Evolutionary conservation across 805 yeast species (phyloP), one percentile per base, ranked within the genome.

Genomic region (Suhomyces tanzawaensis): DNA sequence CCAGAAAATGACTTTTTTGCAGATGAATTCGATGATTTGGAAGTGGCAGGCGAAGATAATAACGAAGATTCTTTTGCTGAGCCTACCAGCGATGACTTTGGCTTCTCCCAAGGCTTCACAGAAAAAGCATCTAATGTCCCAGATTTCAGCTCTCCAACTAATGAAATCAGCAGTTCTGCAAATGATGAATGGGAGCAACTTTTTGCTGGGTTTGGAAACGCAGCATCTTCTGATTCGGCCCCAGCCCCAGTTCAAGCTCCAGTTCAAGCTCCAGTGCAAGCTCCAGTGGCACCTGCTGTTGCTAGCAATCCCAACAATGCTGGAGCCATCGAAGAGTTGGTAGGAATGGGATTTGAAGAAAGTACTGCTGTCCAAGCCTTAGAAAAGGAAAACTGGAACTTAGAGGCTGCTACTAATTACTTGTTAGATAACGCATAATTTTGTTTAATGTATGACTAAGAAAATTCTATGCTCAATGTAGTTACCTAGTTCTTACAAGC

Each of bases 171-270:
- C 7, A 39, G 44, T 4, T 40, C 51, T 12, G 42, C 64, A 21
- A 74, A 71, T 37, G 95, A 87, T 52, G 97, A 89, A 58, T 89
- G 97, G 97, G 96, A 89, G 53, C 90, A 87, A 63, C 74, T 89
- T 18, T 89, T 89, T 66, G 91, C 95, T 3, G 95, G 95, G 0
- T 85, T 86, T 57, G 90, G 91, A 13, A 83, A 82, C 44, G 53
- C 55, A 4, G 41, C 36, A 5, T 39, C 41, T 15, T 39, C 47
- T 14, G 32, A 51, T n/a, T 49, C 45, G 16, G 45, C 41, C 26
- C 49, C 54, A n/a, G 41, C 27, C n/a, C 26, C 24, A 9, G 3
- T 39, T 15, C 24, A 17, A 12, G 18, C 32, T 2, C 29, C 36
- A 2, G 17, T 7, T 9, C 14, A 22, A 16, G 23, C 29, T n/a